These are phyloP conservation scores for Aspergillus homomorphus DNA, from an alignment of 495 filamentous ascomycete genomes.

Conservation along the genomic window DNA sequence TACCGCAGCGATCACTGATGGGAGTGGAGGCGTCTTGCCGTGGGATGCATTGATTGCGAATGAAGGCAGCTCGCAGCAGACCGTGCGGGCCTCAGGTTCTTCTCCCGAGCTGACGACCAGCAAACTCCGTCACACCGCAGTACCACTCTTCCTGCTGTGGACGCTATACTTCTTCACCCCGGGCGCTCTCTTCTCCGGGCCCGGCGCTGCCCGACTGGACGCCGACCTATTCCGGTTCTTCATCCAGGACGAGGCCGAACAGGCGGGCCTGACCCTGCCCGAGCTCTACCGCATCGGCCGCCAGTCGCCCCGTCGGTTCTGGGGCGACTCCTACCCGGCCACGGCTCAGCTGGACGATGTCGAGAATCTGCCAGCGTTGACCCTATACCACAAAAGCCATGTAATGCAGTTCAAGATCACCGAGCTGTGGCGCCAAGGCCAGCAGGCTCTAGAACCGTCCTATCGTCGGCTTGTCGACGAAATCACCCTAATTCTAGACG, in stretches of 20 bases:
- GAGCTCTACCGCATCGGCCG: slow-evolving; percentile 32
- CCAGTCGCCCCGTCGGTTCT: slow-evolving; percentile 33
- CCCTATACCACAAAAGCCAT: slow-evolving; percentile 31
- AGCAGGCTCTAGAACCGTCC: neutral
- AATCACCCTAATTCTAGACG: slow-evolving; percentile 23
- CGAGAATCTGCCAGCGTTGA: slow-evolving; percentile 30
- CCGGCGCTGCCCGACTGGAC: slow-evolving; percentile 20
- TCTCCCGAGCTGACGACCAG: neutral
- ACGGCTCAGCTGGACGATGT: slow-evolving; percentile 33
- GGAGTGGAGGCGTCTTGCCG: neutral
- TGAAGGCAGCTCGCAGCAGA: neutral
- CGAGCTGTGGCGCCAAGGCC: slow-evolving; percentile 22
- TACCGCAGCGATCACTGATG: neutral
- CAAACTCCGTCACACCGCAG: slow-evolving; percentile 24
- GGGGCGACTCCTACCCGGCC: slow-evolving; percentile 31
- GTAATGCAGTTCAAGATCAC: slow-evolving; percentile 31
- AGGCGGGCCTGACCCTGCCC: slow-evolving; percentile 15
- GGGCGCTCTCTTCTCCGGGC: slow-evolving; percentile 24
- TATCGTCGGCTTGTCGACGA: slow-evolving; percentile 22
- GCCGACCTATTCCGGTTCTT: slow-evolving; percentile 30
- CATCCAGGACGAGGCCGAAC: slow-evolving; percentile 17
- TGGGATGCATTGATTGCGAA: neutral
- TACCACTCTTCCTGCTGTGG: slow-evolving; percentile 35
- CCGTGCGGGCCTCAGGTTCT: neutral
- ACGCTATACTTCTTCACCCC: slow-evolving; percentile 36